Evolutionary conservation across 768 basidiomycete species (phyloP).

Genomic region (Psilocybe sp.): DNA sequence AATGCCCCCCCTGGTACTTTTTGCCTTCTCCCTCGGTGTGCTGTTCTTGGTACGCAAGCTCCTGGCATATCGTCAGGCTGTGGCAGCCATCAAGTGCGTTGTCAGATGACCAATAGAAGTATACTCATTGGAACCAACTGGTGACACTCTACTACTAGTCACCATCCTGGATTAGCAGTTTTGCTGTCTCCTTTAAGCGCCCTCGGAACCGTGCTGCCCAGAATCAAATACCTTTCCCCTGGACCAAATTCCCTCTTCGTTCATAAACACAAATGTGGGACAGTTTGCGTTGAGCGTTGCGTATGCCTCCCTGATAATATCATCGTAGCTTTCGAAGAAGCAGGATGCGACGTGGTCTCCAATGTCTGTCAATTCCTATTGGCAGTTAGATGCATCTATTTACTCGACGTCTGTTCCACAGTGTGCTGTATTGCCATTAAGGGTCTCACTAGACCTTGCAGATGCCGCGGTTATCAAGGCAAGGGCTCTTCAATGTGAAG

Average conservation of each 20-base stretch:
- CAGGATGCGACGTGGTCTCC: constrained; percentile 36
- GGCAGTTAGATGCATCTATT: neutral
- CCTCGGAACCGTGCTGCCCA: constrained; percentile 24
- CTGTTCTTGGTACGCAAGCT: no score
- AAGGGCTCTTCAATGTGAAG: neutral
- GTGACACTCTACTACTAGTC: constrained; percentile 23
- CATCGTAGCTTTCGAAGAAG: constrained; percentile 24
- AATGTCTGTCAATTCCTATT: constrained; percentile 17
- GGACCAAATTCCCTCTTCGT: constrained; percentile 28
- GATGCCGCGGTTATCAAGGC: constrained; percentile 42
- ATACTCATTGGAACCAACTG: neutral
- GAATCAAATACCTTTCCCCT: constrained; percentile 24
- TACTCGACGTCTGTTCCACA: constrained; percentile 15
- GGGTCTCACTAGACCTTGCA: constrained; percentile 27
- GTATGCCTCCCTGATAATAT: neutral
- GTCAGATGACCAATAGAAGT: neutral
- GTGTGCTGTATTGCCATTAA: constrained; percentile 20
- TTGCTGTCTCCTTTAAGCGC: constrained; percentile 22
- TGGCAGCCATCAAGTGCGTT: constrained; percentile 22
- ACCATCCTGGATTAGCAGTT: constrained; percentile 30
- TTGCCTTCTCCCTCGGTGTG: no score
- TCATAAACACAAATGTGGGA: constrained; percentile 28
- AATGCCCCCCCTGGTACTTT: no score
- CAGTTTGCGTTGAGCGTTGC: neutral
- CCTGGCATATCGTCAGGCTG: no score